A percentile compares a stretch with the other conserved stretches of the same genome.
Conservation (phyloP, 2,329 filamentous ascomycete genomes). For the Paecilomyces fulvus region DNA sequence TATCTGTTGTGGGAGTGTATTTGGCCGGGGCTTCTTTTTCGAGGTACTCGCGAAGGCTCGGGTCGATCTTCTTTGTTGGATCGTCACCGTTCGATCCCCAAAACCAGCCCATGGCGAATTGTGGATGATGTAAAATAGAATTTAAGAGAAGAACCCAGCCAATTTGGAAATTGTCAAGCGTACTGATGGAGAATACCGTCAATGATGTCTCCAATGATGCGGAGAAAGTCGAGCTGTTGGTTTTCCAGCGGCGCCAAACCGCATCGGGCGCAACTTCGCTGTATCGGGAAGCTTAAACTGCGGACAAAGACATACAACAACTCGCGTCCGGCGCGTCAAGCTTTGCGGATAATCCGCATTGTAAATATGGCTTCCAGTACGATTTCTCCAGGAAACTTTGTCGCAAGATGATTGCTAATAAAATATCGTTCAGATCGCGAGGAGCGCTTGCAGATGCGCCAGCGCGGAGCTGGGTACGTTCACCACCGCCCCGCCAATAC, state of each 20-base stretch:
- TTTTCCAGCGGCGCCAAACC: constrained; percentile 13
- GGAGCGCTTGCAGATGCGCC: constrained; percentile 49
- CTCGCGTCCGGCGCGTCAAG: constrained; percentile 23
- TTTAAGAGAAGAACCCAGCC: background rate
- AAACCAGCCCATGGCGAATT: constrained; percentile 53
- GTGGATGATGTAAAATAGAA: background rate
- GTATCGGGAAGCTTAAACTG: background rate
- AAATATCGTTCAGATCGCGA: constrained; percentile 35
- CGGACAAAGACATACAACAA: constrained; percentile 5
- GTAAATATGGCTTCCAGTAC: constrained; percentile 31
- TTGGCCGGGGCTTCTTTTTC: constrained; percentile 72
- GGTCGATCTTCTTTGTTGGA: constrained; percentile 68
- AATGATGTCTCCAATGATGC: background rate
- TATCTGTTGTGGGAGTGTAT: constrained; percentile 39
- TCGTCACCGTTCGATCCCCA: constrained; percentile 50
- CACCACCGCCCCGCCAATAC: constrained; percentile 14
- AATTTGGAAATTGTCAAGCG: background rate
- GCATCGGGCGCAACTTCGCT: constrained; percentile 7
- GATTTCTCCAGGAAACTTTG: constrained; percentile 5
- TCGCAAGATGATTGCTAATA: constrained; percentile 1
- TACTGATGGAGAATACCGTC: background rate
- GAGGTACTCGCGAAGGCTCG: constrained; percentile 74
- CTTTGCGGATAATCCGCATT: constrained; percentile 20
- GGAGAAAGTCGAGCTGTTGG: constrained; percentile 2
- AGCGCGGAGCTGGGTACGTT: constrained; percentile 49